Conservation (phyloP, 1,284 basidiomycete genomes). For the Leccinum solheimii region DNA sequence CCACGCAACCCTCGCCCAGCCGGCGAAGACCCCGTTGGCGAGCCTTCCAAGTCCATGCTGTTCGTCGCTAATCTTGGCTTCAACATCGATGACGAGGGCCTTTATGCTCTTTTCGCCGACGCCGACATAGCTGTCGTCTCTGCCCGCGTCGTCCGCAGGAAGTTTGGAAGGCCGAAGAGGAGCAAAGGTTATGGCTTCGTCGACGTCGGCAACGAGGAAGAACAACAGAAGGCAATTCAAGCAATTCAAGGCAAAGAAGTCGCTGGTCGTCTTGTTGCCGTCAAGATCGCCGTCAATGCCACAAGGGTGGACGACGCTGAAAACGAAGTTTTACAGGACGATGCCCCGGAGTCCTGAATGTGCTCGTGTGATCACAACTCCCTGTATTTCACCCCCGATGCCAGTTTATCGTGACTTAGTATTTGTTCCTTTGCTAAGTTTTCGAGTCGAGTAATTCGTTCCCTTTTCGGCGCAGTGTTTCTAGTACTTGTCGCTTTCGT, state of each 20-base stretch:
- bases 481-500: slow-evolving; percentile 39
- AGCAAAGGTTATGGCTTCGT: slow-evolving; percentile 96
- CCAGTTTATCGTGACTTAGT: slow-evolving; percentile 36
- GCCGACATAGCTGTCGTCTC: slow-evolving; percentile 77
- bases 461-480: slow-evolving; percentile 41
- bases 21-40: slow-evolving; percentile 76
- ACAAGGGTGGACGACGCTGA: slow-evolving; percentile 45
- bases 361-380: slow-evolving; percentile 14
- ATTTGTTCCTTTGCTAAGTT: slow-evolving; percentile 34
- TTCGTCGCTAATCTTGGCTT: slow-evolving; percentile 97
- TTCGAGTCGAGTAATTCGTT: slow-evolving; percentile 37
- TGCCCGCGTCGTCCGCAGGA: slow-evolving; percentile 83
- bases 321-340: slow-evolving; percentile 22
- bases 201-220: slow-evolving; percentile 80
- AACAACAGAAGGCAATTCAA: slow-evolving; percentile 84
- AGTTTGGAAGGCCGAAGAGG: slow-evolving; percentile 76
- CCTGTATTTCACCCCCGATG: slow-evolving; percentile 33
- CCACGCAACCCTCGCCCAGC: slow-evolving; percentile 58
- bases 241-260: slow-evolving; percentile 82
- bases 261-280: slow-evolving; percentile 76
- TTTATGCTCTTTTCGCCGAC: slow-evolving; percentile 79
- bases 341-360: slow-evolving; percentile 22
- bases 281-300: slow-evolving; percentile 85
- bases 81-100: slow-evolving; percentile 79
- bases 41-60: slow-evolving; percentile 81